Evolutionary conservation across 192 early-diverging fungal genomes (phyloP), one percentile per base, ranked within the genome.

Genomic region (Paraglomus occultum): DNA sequence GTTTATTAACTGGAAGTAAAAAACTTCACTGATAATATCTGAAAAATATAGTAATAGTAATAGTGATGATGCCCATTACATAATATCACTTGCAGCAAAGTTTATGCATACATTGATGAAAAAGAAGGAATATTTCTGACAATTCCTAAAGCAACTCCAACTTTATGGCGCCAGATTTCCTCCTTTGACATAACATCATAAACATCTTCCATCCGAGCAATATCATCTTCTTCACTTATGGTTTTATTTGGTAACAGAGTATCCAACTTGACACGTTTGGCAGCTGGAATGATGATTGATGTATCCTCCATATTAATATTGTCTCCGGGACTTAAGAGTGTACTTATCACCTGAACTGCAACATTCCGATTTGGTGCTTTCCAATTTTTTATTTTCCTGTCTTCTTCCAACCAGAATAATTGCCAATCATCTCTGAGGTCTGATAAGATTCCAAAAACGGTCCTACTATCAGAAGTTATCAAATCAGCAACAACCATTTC

Each of bases 381-480:
- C 61, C 61, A 64, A 64, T 0, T 22, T 1, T 64, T 64, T 64
- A 64, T 64, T 64, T 11, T 61, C 20, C 11, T 40, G 3, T 31
- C 31, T 6, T 61, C 59, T 64, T 64, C 61, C 5, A 47, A 47
- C 44, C 45, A 64, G 42, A 17, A 64, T 0, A 64, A 3, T 9
- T 48, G 61, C 61, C 61, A 64, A 64, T 64, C 45, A 48, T 64
- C 61, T 46, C 1, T 64, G 7, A 64, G 61, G 44, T 64, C 45
- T 64, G 61, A 64, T 64, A 64, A 20, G 61, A 64, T 47, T 47
- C 61, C 61, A 64, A 64, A 64, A 64, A 64, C 45, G 15, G 6
- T 64, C 44, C 45, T 64, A 64, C 49, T 48, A 18, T 64, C 1
- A 0, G 61, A 4, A 17, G 45, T 64, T 47, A 64, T 17, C 45